phyloP scores from a whole-genome alignment of 2,329 filamentous ascomycete species.

The Ophiostoma angusticollis region DNA sequence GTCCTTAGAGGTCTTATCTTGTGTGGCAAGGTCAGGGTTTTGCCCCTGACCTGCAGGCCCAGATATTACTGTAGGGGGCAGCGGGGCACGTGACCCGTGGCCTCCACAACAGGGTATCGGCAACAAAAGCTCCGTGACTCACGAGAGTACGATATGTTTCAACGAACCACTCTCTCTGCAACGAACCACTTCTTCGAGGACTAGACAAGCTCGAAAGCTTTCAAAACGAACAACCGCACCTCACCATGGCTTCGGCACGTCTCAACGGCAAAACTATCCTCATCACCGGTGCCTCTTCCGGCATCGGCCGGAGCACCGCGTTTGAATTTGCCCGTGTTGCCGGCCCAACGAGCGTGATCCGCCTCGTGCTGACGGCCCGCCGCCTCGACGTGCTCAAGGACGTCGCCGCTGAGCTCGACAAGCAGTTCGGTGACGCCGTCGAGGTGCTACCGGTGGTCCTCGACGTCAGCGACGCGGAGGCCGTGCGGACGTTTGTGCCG shows the following conservation, averaged over 20 bases:
- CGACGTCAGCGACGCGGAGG: slow-evolving; percentile 69
- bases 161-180: too few species aligned
- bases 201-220: too few species aligned
- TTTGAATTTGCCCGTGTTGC: slow-evolving; percentile 84
- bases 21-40: too few species aligned
- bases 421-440: slow-evolving; percentile 73
- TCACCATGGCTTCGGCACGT: slow-evolving; percentile 52
- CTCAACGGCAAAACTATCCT: slow-evolving; percentile 87
- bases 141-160: too few species aligned
- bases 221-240: too few species aligned
- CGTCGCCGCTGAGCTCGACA: slow-evolving; percentile 61
- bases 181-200: too few species aligned
- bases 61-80: too few species aligned
- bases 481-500: slow-evolving; percentile 60
- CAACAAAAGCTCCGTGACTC: too few species aligned
- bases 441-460: slow-evolving; percentile 72
- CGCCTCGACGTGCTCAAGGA: slow-evolving; percentile 66
- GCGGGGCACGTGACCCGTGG: too few species aligned
- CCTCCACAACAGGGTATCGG: too few species aligned
- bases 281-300: slow-evolving; percentile 84
- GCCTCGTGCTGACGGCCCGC: slow-evolving; percentile 79
- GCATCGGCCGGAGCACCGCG: slow-evolving; percentile 75
- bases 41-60: too few species aligned
- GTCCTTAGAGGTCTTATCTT: too few species aligned
- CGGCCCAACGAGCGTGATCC: slow-evolving; percentile 52